Evolutionary conservation across 1,284 basidiomycete genomes (phyloP).

Genomic region (Peniophora sp.): DNA sequence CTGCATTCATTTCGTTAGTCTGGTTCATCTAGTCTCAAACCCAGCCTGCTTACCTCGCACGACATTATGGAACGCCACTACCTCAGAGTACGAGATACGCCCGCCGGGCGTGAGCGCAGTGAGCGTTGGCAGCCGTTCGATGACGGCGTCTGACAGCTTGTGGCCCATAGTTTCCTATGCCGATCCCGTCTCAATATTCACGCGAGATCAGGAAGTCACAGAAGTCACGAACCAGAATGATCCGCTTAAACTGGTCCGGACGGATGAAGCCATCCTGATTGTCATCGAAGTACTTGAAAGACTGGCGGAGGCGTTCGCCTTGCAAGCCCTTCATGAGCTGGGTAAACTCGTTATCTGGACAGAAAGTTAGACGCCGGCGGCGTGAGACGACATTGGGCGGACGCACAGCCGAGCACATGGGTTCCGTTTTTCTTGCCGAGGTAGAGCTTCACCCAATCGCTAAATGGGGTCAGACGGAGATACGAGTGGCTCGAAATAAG

Average conservation of each 20-base stretch:
- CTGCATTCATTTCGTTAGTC: slow-evolving; percentile 27
- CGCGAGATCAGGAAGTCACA: neutral
- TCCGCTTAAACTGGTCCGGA: slow-evolving; percentile 88
- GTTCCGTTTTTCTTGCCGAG: slow-evolving; percentile 84
- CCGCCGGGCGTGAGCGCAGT: slow-evolving; percentile 83
- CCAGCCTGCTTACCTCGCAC: slow-evolving; percentile 52
- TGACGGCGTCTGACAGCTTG: slow-evolving; percentile 87
- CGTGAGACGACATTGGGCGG: slow-evolving; percentile 1
- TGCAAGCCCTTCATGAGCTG: slow-evolving; percentile 96
- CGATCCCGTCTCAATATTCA: neutral
- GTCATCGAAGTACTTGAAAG: slow-evolving; percentile 83
- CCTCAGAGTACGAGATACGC: slow-evolving; percentile 90
- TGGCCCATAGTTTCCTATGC: slow-evolving; percentile 85
- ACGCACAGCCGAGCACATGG: slow-evolving; percentile 87
- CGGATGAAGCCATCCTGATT: slow-evolving; percentile 88
- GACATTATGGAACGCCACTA: slow-evolving; percentile 93
- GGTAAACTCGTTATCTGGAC: slow-evolving; percentile 85
- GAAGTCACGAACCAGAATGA: slow-evolving; percentile 66
- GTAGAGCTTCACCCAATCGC: slow-evolving; percentile 92
- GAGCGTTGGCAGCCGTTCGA: slow-evolving; percentile 83
- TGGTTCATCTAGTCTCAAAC: slow-evolving; percentile 5
- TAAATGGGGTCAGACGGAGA: slow-evolving; percentile 17
- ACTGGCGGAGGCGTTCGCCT: slow-evolving; percentile 90
- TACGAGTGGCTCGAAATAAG: no score
- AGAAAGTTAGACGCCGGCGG: slow-evolving; percentile 6